Conservation (phyloP, 805 yeast species). For the Lachancea thermotolerans region DNA sequence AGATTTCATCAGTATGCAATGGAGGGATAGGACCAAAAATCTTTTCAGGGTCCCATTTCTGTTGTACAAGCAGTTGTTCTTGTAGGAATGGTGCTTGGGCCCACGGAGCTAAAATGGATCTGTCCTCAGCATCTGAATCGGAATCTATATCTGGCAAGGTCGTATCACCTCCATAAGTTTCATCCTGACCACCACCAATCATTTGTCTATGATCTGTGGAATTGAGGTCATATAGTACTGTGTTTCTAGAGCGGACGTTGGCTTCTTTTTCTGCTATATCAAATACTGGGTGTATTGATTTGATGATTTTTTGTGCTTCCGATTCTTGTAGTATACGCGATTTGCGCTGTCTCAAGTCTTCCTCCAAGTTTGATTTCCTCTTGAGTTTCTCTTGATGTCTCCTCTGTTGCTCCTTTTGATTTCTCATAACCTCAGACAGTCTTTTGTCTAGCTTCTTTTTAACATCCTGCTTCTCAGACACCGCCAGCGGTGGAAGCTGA, state of each 20-base stretch:
- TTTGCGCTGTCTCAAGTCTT: slow-evolving; percentile 18
- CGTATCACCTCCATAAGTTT: slow-evolving; percentile 11
- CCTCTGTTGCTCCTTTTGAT: slow-evolving; percentile 26
- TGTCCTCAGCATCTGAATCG: slow-evolving; percentile 48
- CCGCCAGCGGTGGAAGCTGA: slow-evolving; percentile 22
- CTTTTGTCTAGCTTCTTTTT: slow-evolving; percentile 27
- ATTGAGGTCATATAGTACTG: slow-evolving; percentile 24
- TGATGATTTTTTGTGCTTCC: neutral
- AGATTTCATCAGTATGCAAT: slow-evolving; percentile 62
- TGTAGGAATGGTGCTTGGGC: slow-evolving; percentile 53
- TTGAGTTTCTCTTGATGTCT: slow-evolving; percentile 22
- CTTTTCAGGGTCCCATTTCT: slow-evolving; percentile 53
- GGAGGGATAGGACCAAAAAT: slow-evolving; percentile 74
- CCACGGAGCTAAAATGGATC: slow-evolving; percentile 49
- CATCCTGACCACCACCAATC: slow-evolving; percentile 14
- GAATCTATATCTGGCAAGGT: slow-evolving; percentile 42
- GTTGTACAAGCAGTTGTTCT: slow-evolving; percentile 39
- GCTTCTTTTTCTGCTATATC: neutral
- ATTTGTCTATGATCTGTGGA: slow-evolving; percentile 27
- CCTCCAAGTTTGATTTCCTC: slow-evolving; percentile 24
- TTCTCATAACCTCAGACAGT: slow-evolving; percentile 27
- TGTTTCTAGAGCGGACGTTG: slow-evolving; percentile 2
- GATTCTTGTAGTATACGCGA: slow-evolving; percentile 10
- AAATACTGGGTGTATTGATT: neutral
- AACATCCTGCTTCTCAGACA: slow-evolving; percentile 22